A percentile compares a stretch with the other conserved stretches of the same genome.
Evolutionary conservation across 805 yeast species (phyloP).

Genomic region (Vanderwaltozyma polyspora): DNA sequence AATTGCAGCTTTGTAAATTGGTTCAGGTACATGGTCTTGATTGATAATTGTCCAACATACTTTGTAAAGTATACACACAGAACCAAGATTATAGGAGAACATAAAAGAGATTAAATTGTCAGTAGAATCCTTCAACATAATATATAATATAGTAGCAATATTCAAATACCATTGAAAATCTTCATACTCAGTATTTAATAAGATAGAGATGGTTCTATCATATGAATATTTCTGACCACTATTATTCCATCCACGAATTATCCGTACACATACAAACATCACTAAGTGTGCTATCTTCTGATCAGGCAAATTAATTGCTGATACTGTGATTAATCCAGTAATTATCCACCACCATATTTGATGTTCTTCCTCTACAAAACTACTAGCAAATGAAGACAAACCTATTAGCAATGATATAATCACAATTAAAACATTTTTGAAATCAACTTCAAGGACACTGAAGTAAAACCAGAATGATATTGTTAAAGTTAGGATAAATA

Average conservation of each 20-base stretch:
- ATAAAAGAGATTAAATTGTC: slow-evolving; percentile 32
- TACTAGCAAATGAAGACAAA: slow-evolving; percentile 66
- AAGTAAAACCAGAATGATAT: not conserved
- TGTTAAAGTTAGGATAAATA: slow-evolving; percentile 7
- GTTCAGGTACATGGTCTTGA: slow-evolving; percentile 42
- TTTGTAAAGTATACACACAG: slow-evolving; percentile 44
- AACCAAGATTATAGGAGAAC: slow-evolving; percentile 34
- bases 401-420: slow-evolving; percentile 32
- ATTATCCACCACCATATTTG: slow-evolving; percentile 88
- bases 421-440: slow-evolving; percentile 10
- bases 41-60: slow-evolving; percentile 40
- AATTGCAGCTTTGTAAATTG: not conserved
- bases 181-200: slow-evolving; percentile 26
- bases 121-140: slow-evolving; percentile 15
- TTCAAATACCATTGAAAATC: slow-evolving; percentile 39
- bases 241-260: slow-evolving; percentile 74
- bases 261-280: slow-evolving; percentile 33
- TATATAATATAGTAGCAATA: slow-evolving; percentile 28
- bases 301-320: slow-evolving; percentile 1
- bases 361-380: slow-evolving; percentile 90
- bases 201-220: slow-evolving; percentile 37
- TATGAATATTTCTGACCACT: slow-evolving; percentile 75
- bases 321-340: slow-evolving; percentile 23
- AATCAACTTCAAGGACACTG: slow-evolving; percentile 1
- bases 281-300: slow-evolving; percentile 8